Base-by-base conservation (phyloP, 768 basidiomycete species). In the Artomyces pyxidatus region DNA sequence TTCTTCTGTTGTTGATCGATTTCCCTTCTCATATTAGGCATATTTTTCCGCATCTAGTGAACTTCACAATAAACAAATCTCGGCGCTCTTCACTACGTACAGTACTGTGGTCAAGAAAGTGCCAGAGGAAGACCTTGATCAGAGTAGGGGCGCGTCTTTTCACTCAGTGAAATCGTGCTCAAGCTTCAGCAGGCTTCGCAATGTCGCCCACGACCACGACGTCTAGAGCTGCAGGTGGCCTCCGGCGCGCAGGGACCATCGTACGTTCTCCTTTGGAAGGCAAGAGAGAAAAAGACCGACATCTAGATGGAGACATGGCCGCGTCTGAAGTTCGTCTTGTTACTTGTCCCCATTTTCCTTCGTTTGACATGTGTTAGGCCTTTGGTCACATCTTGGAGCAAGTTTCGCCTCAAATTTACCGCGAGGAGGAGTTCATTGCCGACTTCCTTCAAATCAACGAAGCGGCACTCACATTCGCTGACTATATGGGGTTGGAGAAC, bases 361-460 rank as follows among this genome's bases (percentile, higher is more conserved):
- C 27, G 42, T 51, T 10, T 50, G 40, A 28, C 17, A 27, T 46
- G 22, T 21, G 30, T 17, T 46, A 96, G 90, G 87, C 83, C 1
- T 83, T 94, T 52, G 74, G 73, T 8, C 72, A 80, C 47, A 75
- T 88, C 17, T 67, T 97, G 9, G 83, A 87, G 45, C 85, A 90
- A 61, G 74, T 96, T 17, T 74, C 80, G 0, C 77, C 79, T 4
- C 73, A 82, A 48, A 75, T 96, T n/a, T 81, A 85, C 52, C 77
- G 76, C 10, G 94, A 98, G 67, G 82, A 86, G 58, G 83, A 83
- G 27, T 97, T 96, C 66, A 81, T 96, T 52, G 78, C 84, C 8
- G 88, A 93, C 58, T 97, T 97, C 66, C 70, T 98, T 42, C 92
- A 93, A 61, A 86, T 96, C 62, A 90, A 91, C 54, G 87, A 94